Base-by-base conservation (phyloP, 306 rosid genomes). In the Myrica gale region DNA sequence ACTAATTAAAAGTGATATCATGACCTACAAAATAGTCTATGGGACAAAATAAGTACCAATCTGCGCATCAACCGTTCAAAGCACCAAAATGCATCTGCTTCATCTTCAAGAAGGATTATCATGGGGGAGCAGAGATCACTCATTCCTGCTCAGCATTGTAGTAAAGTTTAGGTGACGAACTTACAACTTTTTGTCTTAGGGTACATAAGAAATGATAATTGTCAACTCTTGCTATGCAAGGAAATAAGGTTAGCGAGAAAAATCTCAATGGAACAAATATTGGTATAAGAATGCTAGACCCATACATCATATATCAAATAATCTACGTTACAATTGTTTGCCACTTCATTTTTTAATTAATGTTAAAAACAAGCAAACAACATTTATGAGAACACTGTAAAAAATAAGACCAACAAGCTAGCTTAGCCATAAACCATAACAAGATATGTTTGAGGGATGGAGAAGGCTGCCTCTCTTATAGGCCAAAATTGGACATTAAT, bases 11-110 rank as follows among this genome's bases (percentile, higher is more conserved):
- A 69, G 11, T 37, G 15, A 71, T 44, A 69, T 41, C 26, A 71
- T 71, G 62, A 3, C 41, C 13, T 60, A 42, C 1, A 9, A 17
- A 47, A 46, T 42, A 26, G 26, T 20, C 23, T 48, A 11, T 58
- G 65, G 79, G 21, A 45, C 53, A 82, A 77, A 70, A 57, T 26
- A 56, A 4, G 78, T 96, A 96, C 99, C 92, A 92, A 85, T 89
- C 98, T 90, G 82, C 98, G 96, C 99, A 96, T 96, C 80, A 96
- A 66, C 71, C 97, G 98, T 80, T 96, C 99, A 75, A 96, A 96
- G 88, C 99, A 96, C 98, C 98, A 96, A 88, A 96, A 96, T 63
- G 98, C 92, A 77, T 96, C 99, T 54, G 98, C 99, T 88, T 96
- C 99, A 74, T 96, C 92, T 20, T 96, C 86, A n/a, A 96, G 91